phyloP scores from a whole-genome alignment of 2,329 filamentous ascomycete genomes.

The Neurospora sp. region DNA sequence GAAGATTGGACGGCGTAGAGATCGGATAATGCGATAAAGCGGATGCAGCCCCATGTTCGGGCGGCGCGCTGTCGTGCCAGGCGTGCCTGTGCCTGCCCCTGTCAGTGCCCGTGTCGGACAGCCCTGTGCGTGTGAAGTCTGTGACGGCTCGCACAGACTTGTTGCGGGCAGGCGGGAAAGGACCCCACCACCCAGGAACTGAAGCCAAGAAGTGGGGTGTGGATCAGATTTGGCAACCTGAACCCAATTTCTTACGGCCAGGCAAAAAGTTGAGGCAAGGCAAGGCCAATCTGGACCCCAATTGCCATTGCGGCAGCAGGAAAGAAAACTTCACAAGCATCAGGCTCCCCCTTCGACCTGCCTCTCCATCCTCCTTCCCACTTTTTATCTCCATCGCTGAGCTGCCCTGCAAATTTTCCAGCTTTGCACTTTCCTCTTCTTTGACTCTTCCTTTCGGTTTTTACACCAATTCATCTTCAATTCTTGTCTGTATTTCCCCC shows the following conservation, averaged over 20 bases:
- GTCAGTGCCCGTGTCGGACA: not conserved
- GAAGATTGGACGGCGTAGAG: not conserved
- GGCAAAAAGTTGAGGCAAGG: conserved; percentile 3
- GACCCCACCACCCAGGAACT: not conserved
- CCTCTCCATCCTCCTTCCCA: conserved; percentile 1
- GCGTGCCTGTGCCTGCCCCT: not conserved
- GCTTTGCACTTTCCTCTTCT: not conserved
- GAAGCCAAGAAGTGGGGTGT: not conserved
- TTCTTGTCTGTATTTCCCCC: not conserved
- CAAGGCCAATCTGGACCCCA: conserved; percentile 7
- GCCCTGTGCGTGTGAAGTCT: not conserved
- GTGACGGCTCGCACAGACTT: not conserved
- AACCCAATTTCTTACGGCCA: conserved; percentile 16
- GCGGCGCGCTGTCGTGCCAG: not conserved
- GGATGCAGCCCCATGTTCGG: not conserved
- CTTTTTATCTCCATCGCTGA: conserved; percentile 3
- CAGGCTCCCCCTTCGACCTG: conserved; percentile 1
- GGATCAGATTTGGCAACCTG: conserved; percentile 10
- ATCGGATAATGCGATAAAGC: not conserved
- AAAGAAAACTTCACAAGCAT: conserved; percentile 1
- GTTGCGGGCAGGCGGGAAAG: conserved; percentile 3
- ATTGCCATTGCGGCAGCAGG: not conserved
- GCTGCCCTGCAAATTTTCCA: not conserved
- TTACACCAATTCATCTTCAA: not conserved
- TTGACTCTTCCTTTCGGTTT: not conserved